phyloP scores from a whole-genome alignment of 768 basidiomycete genomes.

The Amyloporia xantha region DNA sequence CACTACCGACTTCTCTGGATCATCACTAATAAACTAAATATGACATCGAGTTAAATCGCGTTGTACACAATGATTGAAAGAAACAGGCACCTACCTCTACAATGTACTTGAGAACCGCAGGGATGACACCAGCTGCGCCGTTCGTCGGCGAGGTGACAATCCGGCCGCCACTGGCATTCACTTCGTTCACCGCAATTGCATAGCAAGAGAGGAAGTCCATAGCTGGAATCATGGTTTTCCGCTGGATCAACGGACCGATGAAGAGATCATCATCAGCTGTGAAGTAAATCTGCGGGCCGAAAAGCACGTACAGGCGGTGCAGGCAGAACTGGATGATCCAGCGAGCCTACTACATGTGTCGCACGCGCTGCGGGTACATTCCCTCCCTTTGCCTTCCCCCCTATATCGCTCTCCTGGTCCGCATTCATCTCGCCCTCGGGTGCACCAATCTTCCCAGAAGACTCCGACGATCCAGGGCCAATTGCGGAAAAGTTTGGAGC shows the following conservation, averaged over 20 bases:
- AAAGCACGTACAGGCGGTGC: conserved; percentile 65
- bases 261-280: neutral
- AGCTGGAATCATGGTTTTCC: conserved; percentile 83
- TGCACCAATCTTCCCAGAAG: conserved; percentile 15
- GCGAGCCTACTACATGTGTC: conserved; percentile 59
- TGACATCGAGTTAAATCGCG: neutral
- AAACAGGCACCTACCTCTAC: conserved; percentile 47
- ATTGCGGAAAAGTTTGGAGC: conserved; percentile 32
- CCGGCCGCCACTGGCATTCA: conserved; percentile 87
- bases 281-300: neutral
- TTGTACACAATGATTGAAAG: neutral
- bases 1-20: conserved; percentile 79
- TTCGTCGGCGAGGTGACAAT: conserved; percentile 95
- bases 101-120: conserved; percentile 86
- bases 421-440: conserved; percentile 10
- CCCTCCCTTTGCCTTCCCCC: conserved; percentile 1
- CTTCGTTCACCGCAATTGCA: conserved; percentile 93
- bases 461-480: conserved; percentile 19
- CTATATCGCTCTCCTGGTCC: neutral
- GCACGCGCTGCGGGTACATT: conserved; percentile 19
- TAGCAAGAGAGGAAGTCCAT: conserved; percentile 93
- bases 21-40: conserved; percentile 77
- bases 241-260: conserved; percentile 31
- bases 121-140: conserved; percentile 91
- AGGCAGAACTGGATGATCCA: conserved; percentile 74